Percentiles rank a stretch among this genome's conserved stretches.
These are phyloP conservation scores for Rhodotorula diobovata DNA, from an alignment of 768 basidiomycete species.

Conservation along the genomic window DNA sequence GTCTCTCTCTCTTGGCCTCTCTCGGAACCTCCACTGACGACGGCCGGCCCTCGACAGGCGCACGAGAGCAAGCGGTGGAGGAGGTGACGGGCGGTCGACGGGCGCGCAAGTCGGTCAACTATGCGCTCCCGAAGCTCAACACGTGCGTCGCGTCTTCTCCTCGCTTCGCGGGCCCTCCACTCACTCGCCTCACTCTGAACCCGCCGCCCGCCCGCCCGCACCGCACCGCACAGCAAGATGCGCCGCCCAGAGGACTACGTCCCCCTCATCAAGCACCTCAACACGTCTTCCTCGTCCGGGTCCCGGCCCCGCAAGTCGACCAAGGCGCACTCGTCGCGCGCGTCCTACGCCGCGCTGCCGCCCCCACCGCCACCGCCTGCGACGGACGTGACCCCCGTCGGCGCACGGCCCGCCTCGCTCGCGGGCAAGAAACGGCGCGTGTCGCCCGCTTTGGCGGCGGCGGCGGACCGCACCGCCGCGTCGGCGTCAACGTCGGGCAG, in stretches of 20 bases:
- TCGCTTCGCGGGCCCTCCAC: background rate
- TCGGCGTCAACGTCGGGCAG: background rate
- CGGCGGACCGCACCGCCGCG: too few species aligned
- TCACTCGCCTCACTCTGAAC: too few species aligned
- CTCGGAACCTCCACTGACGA: background rate
- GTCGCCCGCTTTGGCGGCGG: background rate
- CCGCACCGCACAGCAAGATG: constrained; percentile 37
- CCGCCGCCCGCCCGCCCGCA: too few species aligned
- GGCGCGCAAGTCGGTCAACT: constrained; percentile 42
- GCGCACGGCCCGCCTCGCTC: constrained; percentile 7
- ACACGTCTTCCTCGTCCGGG: background rate
- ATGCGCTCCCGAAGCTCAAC: constrained; percentile 41
- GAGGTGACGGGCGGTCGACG: constrained; percentile 18
- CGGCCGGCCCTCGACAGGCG: too few species aligned
- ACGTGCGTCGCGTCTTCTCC: constrained; percentile 25
- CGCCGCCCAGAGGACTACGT: constrained; percentile 39
- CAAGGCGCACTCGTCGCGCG: background rate
- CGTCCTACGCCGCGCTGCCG: background rate
- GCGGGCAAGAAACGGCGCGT: constrained; percentile 21
- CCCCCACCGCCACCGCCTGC: background rate
- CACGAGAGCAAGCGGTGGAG: background rate
- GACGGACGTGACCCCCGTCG: too few species aligned
- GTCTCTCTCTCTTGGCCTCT: background rate
- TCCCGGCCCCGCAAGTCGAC: constrained; percentile 31
- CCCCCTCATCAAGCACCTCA: constrained; percentile 24